phyloP scores from a whole-genome alignment of 225 moss, liverwort and hornwort genomes.

The Polytrichum formosum region DNA sequence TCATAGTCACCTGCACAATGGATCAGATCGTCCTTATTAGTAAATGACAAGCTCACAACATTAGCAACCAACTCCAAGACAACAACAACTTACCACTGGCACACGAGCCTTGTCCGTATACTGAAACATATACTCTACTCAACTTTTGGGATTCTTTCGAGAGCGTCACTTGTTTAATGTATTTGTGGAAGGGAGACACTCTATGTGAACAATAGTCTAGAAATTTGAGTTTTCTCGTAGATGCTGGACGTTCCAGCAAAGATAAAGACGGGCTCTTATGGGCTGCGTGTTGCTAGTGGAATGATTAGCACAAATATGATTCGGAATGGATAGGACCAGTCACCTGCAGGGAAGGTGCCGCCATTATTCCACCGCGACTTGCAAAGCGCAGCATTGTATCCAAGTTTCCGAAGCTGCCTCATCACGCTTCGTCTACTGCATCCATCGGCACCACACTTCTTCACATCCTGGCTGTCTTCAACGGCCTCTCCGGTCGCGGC shows the following conservation, averaged over 20 bases:
- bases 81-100: too few species aligned
- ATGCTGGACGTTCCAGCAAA: too few species aligned
- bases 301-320: too few species aligned
- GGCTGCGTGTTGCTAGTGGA: too few species aligned
- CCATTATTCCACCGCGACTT: conserved; percentile 91
- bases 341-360: conserved; percentile 78
- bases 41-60: not conserved
- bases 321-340: not conserved
- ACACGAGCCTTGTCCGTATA: too few species aligned
- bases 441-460: conserved; percentile 15
- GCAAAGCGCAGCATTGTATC: conserved; percentile 89
- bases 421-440: conserved; percentile 59
- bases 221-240: too few species aligned
- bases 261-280: too few species aligned
- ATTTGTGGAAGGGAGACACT: too few species aligned
- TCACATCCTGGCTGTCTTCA: conserved; percentile 6
- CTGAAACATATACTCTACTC: too few species aligned
- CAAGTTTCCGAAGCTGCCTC: conserved; percentile 53
- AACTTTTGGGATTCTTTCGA: too few species aligned
- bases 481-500: conserved; percentile 12
- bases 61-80: not conserved
- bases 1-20: conserved; percentile 64
- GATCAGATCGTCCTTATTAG: not conserved
- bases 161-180: too few species aligned
- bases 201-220: too few species aligned